A percentile compares a stretch with the other conserved stretches of the same genome.
phyloP scores from a whole-genome alignment of 805 yeast species.

The Schwanniomyces vanrijiae region DNA sequence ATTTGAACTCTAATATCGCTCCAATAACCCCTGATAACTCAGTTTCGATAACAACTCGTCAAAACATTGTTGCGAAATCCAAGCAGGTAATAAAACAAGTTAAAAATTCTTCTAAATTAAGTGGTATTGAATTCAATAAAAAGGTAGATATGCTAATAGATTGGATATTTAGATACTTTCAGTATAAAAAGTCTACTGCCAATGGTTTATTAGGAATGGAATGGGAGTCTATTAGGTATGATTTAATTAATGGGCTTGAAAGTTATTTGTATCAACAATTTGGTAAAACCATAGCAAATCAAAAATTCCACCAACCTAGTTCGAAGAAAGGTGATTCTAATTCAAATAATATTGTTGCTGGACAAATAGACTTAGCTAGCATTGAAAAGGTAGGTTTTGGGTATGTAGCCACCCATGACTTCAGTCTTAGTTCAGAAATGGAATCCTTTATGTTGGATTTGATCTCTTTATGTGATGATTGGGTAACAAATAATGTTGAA shows the following conservation, averaged over 20 bases:
- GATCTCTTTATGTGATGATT: conserved; percentile 23
- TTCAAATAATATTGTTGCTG: conserved; percentile 2
- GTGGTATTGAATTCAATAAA: conserved; percentile 26
- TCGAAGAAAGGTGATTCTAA: conserved; percentile 2
- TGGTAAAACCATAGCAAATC: conserved; percentile 21
- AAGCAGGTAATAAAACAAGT: conserved; percentile 29
- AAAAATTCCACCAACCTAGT: not conserved
- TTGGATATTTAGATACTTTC: conserved; percentile 36
- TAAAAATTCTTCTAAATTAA: conserved; percentile 20
- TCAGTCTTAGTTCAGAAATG: conserved; percentile 31
- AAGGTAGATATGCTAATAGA: conserved; percentile 25
- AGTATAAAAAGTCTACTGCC: conserved; percentile 32
- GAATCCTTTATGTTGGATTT: conserved; percentile 25
- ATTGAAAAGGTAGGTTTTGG: conserved; percentile 19
- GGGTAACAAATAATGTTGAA: conserved; percentile 14
- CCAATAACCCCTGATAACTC: conserved; percentile 14
- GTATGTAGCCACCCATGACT: conserved; percentile 34
- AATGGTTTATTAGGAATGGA: conserved; percentile 40
- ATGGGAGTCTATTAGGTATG: conserved; percentile 44
- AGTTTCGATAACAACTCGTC: conserved; percentile 19
- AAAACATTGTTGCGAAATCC: conserved; percentile 19
- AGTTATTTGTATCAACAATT: conserved; percentile 31
- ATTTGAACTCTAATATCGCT: conserved; percentile 7
- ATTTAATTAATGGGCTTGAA: conserved; percentile 36
- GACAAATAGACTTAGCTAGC: conserved; percentile 5